Percentiles rank a stretch among this genome's conserved stretches.
Evolutionary conservation across 441 rosid species (phyloP).

Genomic region (Syzygium syzygioides): DNA sequence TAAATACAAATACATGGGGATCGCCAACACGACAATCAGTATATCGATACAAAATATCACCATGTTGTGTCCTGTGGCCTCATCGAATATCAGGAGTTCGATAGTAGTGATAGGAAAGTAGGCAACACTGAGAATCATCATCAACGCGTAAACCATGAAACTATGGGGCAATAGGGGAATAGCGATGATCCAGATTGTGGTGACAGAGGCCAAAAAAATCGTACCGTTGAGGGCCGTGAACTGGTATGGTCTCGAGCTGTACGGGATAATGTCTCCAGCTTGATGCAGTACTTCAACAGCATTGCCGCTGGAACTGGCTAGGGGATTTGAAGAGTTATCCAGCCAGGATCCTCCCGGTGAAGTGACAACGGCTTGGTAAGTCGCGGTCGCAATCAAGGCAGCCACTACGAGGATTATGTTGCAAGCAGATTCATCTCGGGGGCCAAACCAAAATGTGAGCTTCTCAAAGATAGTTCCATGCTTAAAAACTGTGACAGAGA

Average conservation of each 20-base stretch:
- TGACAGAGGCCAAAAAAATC: background rate
- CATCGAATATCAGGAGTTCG: background rate
- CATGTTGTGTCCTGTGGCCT: background rate
- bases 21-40: too few relatives aligned
- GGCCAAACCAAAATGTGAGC: background rate
- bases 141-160: fast-evolving
- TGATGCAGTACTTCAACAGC: background rate
- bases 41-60: fast-evolving
- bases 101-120: fast-evolving
- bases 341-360: background rate
- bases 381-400: background rate
- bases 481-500: background rate
- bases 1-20: too few relatives aligned
- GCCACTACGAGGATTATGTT: background rate
- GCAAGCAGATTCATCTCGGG: background rate
- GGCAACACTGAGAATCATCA: fast-evolving
- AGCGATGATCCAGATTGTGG: too few relatives aligned
- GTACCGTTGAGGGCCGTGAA: background rate
- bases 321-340: background rate
- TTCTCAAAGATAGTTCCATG: background rate
- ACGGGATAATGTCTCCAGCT: background rate
- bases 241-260: background rate
- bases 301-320: background rate
- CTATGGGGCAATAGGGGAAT: background rate
- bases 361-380: background rate